phyloP scores from a whole-genome alignment of 2,329 filamentous ascomycete genomes.

The Cadophora gregata region DNA sequence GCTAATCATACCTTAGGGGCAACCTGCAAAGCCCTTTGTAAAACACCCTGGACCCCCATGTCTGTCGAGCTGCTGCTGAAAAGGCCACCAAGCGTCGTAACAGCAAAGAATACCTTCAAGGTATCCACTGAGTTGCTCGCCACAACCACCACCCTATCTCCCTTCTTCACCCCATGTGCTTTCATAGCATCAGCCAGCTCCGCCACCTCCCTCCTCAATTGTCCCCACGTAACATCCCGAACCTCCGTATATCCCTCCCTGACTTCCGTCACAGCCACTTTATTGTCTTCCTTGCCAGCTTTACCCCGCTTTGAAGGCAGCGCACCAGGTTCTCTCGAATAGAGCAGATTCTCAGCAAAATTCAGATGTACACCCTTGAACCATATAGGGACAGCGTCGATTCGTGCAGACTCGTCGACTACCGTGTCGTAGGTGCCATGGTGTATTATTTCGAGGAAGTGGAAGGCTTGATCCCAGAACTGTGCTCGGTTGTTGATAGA shows the following conservation, averaged over 20 bases:
- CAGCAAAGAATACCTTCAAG: conserved; percentile 72
- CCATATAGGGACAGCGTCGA: conserved; percentile 77
- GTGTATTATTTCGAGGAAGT: conserved; percentile 65
- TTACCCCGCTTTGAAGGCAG: conserved; percentile 55
- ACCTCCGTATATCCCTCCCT: conserved; percentile 65
- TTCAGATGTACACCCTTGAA: conserved; percentile 77
- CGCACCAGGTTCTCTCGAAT: conserved; percentile 53
- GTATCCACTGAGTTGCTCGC: conserved; percentile 79
- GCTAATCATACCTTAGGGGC: conserved; percentile 63
- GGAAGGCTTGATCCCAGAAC: conserved; percentile 72
- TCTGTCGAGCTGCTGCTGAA: conserved; percentile 82
- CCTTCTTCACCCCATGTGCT: conserved; percentile 67
- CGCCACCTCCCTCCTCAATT: conserved; percentile 65
- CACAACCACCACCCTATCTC: conserved; percentile 78
- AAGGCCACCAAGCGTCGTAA: conserved; percentile 72
- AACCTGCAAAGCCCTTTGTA: conserved; percentile 78
- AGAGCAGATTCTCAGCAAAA: conserved; percentile 82
- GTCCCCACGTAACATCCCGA: conserved; percentile 68
- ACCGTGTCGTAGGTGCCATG: conserved; percentile 62
- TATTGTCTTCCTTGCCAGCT: conserved; percentile 70
- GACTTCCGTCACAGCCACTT: conserved; percentile 74
- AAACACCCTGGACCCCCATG: conserved; percentile 79
- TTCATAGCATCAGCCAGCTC: conserved; percentile 70
- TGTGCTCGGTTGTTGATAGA: conserved; percentile 65
- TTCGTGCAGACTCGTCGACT: conserved; percentile 72